phyloP scores from a whole-genome alignment of 345 rosid genomes.

The Microcos paniculata region DNA sequence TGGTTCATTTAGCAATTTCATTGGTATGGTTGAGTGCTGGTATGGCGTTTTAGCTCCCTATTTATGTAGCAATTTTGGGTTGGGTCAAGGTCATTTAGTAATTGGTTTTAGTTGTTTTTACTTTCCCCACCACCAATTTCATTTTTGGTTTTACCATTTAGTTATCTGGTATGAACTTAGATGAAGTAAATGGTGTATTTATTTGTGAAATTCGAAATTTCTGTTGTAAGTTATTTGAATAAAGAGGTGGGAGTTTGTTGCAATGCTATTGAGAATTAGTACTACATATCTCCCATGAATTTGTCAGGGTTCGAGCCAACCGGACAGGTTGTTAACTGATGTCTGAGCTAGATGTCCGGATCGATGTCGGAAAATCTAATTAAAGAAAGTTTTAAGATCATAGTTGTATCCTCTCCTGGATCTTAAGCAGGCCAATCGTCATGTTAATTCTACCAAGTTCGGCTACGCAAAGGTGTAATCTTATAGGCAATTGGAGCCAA shows the following conservation, averaged over 20 bases:
- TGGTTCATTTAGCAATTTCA: slow-evolving; percentile 11
- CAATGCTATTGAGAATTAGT: background rate
- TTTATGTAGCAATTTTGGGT: slow-evolving; percentile 20
- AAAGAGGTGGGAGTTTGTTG: background rate
- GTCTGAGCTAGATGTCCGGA: background rate
- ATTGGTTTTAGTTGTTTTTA: background rate
- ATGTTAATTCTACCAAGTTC: too few species aligned
- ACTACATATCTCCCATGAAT: too few species aligned
- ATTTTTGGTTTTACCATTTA: background rate
- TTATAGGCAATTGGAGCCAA: too few species aligned
- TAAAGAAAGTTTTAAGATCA: too few species aligned
- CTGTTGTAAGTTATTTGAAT: background rate
- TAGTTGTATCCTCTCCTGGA: too few species aligned
- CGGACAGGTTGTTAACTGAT: too few species aligned
- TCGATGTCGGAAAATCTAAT: too few species aligned
- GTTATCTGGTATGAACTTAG: background rate
- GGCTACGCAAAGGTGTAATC: too few species aligned
- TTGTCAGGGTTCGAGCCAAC: too few species aligned
- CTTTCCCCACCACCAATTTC: background rate
- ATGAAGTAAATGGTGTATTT: slow-evolving; percentile 1
- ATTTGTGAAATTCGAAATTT: background rate
- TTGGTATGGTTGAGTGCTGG: slow-evolving; percentile 12
- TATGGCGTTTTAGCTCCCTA: background rate
- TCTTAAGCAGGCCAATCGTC: too few species aligned
- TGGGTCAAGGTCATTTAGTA: background rate